phyloP scores from a whole-genome alignment of 2,329 filamentous ascomycete genomes.

The Pseudocercospora cruenta region DNA sequence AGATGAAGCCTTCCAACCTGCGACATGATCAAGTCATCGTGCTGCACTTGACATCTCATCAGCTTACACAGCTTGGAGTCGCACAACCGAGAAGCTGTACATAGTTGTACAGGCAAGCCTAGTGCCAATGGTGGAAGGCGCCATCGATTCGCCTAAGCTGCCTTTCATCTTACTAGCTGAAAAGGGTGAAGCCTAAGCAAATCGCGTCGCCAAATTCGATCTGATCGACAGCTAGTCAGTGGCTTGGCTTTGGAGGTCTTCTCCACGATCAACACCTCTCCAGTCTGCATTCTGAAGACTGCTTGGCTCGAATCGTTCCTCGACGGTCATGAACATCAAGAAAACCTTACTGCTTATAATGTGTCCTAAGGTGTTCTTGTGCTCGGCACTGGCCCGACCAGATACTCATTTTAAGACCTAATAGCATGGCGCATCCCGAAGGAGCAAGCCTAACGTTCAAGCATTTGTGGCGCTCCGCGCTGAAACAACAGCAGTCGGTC shows the following conservation, averaged over 20 bases:
- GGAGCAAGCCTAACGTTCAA: constrained; percentile 1
- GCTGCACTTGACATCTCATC: background rate
- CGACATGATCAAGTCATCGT: background rate
- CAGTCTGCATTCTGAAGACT: background rate
- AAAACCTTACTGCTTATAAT: background rate
- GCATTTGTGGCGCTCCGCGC: background rate
- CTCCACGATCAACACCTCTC: background rate
- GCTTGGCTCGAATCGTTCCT: background rate
- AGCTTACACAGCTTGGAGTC: background rate
- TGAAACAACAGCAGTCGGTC: constrained; percentile 8
- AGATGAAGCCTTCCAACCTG: background rate
- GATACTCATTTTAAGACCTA: background rate
- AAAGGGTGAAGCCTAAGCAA: constrained; percentile 3
- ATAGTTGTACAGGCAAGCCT: background rate
- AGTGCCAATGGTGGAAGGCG: background rate
- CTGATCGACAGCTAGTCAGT: constrained; percentile 6
- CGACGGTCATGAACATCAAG: background rate
- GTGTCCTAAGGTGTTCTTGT: background rate
- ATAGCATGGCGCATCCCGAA: background rate
- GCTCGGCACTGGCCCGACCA: background rate
- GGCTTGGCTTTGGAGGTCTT: background rate
- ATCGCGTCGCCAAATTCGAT: constrained; percentile 3
- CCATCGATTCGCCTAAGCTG: background rate
- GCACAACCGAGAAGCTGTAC: background rate
- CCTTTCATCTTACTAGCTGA: constrained; percentile 4